phyloP scores from a whole-genome alignment of 208 protist species.

The Crithidia fasciculata region DNA sequence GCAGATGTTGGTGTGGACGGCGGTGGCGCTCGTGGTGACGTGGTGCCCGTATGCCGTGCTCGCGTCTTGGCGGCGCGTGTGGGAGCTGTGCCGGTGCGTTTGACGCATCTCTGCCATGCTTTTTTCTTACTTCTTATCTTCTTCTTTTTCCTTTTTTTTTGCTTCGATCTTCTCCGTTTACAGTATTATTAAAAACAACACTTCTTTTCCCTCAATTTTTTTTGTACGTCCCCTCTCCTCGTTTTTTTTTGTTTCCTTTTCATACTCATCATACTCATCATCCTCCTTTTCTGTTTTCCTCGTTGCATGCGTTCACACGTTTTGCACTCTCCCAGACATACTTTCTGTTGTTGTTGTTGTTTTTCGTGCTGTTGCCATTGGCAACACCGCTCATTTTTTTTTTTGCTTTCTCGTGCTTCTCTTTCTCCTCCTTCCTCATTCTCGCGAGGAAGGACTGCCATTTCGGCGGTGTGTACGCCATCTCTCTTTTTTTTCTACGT shows the following conservation, averaged over 20 bases:
- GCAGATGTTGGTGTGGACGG: conserved; percentile 37
- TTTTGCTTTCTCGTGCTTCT: not conserved
- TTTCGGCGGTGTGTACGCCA: no score
- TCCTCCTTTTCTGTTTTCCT: not conserved
- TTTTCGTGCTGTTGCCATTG: no score
- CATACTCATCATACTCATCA: not conserved
- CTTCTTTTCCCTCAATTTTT: not conserved
- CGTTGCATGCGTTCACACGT: no score
- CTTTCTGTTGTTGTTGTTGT: no score
- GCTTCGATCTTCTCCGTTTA: not conserved
- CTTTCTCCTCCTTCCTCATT: conserved; percentile 1
- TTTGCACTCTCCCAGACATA: no score
- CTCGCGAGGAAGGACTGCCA: not conserved
- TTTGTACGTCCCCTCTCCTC: not conserved
- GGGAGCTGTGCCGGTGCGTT: conserved; percentile 1
- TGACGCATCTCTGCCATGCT: not conserved
- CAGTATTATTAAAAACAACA: not conserved
- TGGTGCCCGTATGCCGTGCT: conserved; percentile 24
- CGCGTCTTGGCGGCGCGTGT: conserved; percentile 16
- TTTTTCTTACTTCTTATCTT: not conserved
- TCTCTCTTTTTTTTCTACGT: not conserved
- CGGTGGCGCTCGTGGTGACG: conserved; percentile 12
- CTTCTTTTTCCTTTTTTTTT: not conserved
- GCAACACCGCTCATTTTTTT: not conserved
- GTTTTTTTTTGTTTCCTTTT: conserved; percentile 10